These are phyloP conservation scores for Aphanoascus verrucosus DNA, from an alignment of 2,329 filamentous ascomycete genomes.

Conservation along the genomic window DNA sequence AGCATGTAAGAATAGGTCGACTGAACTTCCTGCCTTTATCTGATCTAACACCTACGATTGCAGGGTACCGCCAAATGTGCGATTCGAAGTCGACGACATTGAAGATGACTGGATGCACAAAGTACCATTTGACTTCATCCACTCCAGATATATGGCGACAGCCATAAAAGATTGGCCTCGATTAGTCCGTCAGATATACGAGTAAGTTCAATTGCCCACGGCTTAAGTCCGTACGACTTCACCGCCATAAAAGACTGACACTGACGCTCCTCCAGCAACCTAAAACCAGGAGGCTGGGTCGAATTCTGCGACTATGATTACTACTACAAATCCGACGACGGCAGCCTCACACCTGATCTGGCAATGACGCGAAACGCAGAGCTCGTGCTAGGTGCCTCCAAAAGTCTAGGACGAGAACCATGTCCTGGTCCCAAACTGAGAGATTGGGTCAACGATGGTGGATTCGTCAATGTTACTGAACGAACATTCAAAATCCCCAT, in stretches of 20 bases:
- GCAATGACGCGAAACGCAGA: slow-evolving; percentile 20
- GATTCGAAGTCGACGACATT: slow-evolving; percentile 52
- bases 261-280: slow-evolving; percentile 17
- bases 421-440: slow-evolving; percentile 31
- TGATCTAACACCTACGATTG: too few relatives aligned
- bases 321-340: slow-evolving; percentile 33
- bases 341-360: slow-evolving; percentile 21
- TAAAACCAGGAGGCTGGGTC: slow-evolving; percentile 41
- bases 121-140: slow-evolving; percentile 48
- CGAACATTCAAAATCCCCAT: slow-evolving; percentile 33
- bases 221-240: too few relatives aligned
- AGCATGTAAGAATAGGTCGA: slow-evolving; percentile 12
- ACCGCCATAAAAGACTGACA: slow-evolving; percentile 22
- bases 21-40: neutral
- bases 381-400: slow-evolving; percentile 17
- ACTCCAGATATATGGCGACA: slow-evolving; percentile 41
- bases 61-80: slow-evolving; percentile 49
- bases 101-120: slow-evolving; percentile 49
- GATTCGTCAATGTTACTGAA: slow-evolving; percentile 34
- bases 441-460: slow-evolving; percentile 31
- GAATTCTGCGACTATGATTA: slow-evolving; percentile 39
- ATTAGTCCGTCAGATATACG: neutral
- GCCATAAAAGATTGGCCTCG: slow-evolving; percentile 43
- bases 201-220: too few relatives aligned
- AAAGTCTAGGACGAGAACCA: slow-evolving; percentile 32